Evolutionary conservation across 2,329 filamentous ascomycete species (phyloP).

Genomic region (Hirsutella rhossiliensis): DNA sequence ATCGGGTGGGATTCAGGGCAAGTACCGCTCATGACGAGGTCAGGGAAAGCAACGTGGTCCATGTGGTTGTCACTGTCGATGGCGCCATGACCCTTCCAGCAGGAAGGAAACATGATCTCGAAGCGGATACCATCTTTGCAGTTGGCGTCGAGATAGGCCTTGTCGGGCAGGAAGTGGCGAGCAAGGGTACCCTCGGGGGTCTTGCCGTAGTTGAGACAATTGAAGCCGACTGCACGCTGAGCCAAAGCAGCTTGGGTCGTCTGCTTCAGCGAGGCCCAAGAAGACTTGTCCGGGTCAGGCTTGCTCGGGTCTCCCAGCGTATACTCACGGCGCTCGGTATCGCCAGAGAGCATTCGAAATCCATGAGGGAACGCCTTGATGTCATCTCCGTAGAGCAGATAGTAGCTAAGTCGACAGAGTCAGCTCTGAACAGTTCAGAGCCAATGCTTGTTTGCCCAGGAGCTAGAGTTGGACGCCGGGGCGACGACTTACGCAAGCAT

Average conservation of each 20-base stretch:
- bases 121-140: conserved; percentile 73
- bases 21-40: conserved; percentile 60
- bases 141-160: conserved; percentile 66
- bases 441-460: no score
- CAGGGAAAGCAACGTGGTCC: conserved; percentile 66
- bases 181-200: conserved; percentile 61
- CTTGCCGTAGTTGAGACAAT: conserved; percentile 74
- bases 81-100: conserved; percentile 68
- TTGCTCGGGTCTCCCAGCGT: conserved; percentile 54
- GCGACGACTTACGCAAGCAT: conserved; percentile 63
- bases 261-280: conserved; percentile 52
- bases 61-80: conserved; percentile 41
- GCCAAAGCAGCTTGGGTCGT: conserved; percentile 55
- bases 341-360: conserved; percentile 76
- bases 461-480: no score
- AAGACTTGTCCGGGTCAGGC: conserved; percentile 53
- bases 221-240: conserved; percentile 84
- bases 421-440: neutral
- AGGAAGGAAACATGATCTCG: conserved; percentile 80
- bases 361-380: conserved; percentile 63
- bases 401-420: conserved; percentile 51
- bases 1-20: conserved; percentile 60
- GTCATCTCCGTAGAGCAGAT: conserved; percentile 57
- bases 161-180: conserved; percentile 72
- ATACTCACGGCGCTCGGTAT: conserved; percentile 56